A percentile compares a stretch with the other conserved stretches of the same genome.
Conservation (phyloP, 768 basidiomycete species). For the Clitopilus hobsonii region DNA sequence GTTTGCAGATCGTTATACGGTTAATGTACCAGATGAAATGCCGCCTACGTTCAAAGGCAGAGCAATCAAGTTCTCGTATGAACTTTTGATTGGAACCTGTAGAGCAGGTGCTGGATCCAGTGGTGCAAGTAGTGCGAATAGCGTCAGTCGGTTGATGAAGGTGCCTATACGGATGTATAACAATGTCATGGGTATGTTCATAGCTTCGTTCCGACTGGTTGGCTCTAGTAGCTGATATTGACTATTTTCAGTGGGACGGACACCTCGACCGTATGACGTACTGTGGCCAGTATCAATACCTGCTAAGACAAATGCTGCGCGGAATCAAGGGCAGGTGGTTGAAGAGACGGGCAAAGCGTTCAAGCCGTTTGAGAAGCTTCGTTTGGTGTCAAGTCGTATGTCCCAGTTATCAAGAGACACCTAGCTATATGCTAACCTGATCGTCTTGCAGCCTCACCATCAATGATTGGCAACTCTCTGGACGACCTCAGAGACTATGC, state of each 20-base stretch:
- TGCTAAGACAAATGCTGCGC: conserved; percentile 25
- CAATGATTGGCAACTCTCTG: conserved; percentile 24
- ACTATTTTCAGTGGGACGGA: conserved; percentile 39
- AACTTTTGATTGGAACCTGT: conserved; percentile 86
- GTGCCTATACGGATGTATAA: conserved; percentile 92
- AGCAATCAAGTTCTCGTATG: conserved; percentile 81
- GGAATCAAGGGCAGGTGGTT: conserved; percentile 32
- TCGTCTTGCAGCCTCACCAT: conserved; percentile 8
- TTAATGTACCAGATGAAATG: conserved; percentile 70
- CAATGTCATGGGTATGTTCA: conserved; percentile 58
- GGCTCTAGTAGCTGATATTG: conserved; percentile 4
- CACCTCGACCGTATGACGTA: conserved; percentile 71
- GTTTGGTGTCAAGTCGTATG: conserved; percentile 21
- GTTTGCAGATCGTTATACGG: conserved; percentile 68
- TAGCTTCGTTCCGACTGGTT: no score
- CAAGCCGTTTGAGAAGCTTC: conserved; percentile 12
- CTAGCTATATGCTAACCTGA: conserved; percentile 6
- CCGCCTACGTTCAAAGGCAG: conserved; percentile 92
- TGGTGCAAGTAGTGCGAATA: conserved; percentile 34
- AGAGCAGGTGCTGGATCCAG: conserved; percentile 43
- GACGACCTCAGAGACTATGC: conserved; percentile 53
- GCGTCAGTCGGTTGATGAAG: conserved; percentile 76
- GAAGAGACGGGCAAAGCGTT: conserved; percentile 21
- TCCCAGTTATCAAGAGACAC: not conserved
- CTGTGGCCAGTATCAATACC: conserved; percentile 67